Evolutionary conservation across 2,329 filamentous ascomycete species (phyloP), one percentile per base, ranked within the genome.

Genomic region (Neocatenulostroma microsporum): DNA sequence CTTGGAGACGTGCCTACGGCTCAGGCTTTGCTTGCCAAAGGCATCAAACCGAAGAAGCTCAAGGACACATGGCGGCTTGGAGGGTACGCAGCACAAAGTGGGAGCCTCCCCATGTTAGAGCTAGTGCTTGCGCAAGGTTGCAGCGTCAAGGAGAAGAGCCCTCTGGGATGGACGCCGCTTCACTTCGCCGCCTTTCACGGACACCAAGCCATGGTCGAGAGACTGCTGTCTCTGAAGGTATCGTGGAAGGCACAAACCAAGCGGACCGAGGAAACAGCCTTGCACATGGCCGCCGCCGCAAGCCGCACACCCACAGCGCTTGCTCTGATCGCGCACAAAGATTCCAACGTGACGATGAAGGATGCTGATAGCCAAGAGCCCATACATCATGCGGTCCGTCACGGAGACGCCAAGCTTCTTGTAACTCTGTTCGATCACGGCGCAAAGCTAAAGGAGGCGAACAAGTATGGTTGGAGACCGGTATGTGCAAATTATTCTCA

Each of bases 381-480:
- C 13, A 34, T 49, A 14, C 46, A 49, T 36, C 42, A 45, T 34
- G 46, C 44, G 10, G 30, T 39, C 7, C 42, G 46, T n/a, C 36
- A 35, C 6, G 46, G 46, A 8, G 40, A 47, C 28, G 13, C 39
- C 25, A 35, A 35, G 17, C 21, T 49, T 15, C 36, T 36, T 3
- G 23, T 36, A 15, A 14, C 37, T 3, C 37, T 49, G 14, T 10
- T 47, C 6, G 42, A 42, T 14, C 13, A 33, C 9, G 46, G 45
- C 13, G 46, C 46, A 2, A 41, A 37, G 23, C 30, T 46, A 3
- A 39, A 40, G 12, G 26, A 27, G 10, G 17, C 29, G 5, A 49
- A 36, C 35, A 39, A 39, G 12, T 49, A 41, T 34, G 46, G 46
- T 17, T 49, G 42, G 44, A 45, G 41, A 26, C 42, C 46, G 2